phyloP scores from a whole-genome alignment of 208 protist genomes.

The Trypanosoma conorhini region DNA sequence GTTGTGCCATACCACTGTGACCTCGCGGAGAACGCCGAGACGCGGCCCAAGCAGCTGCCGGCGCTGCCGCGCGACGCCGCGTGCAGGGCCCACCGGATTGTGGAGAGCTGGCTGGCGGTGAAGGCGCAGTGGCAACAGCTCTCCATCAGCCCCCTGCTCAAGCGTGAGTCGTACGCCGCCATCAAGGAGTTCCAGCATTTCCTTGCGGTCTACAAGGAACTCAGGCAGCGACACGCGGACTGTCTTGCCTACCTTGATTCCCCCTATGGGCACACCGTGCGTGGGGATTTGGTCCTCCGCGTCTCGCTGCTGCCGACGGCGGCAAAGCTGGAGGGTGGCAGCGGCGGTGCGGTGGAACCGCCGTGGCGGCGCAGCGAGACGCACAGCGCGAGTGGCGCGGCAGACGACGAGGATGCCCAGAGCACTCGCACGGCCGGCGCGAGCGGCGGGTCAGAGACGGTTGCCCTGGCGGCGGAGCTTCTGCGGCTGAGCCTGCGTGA shows the following conservation, averaged over 20 bases:
- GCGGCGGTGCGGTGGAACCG: neutral
- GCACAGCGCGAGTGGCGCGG: neutral
- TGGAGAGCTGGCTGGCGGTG: conserved; percentile 14
- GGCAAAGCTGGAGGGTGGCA: neutral
- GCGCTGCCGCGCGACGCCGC: neutral
- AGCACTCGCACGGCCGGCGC: neutral
- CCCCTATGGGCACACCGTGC: conserved; percentile 18
- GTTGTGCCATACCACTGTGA: neutral
- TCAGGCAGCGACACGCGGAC: conserved; percentile 82
- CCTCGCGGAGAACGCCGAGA: neutral
- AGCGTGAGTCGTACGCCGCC: conserved; percentile 9
- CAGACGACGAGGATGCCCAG: neutral
- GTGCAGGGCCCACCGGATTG: conserved; percentile 1
- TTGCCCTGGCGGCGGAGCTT: neutral
- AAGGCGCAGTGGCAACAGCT: conserved; percentile 14
- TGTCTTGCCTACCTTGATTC: conserved; percentile 58
- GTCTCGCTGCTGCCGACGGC: conserved; percentile 2
- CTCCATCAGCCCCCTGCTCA: conserved; percentile 13
- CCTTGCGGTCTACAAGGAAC: conserved; percentile 88
- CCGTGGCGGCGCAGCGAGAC: neutral
- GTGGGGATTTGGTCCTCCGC: conserved; percentile 19
- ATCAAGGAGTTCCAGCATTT: conserved; percentile 39
- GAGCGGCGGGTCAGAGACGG: neutral
- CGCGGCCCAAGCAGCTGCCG: neutral
- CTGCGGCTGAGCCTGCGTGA: conserved; percentile 10